Percentiles rank a stretch among this genome's conserved stretches.
phyloP scores from a whole-genome alignment of 2,329 filamentous ascomycete genomes.

The Rhynchosporium secalis region DNA sequence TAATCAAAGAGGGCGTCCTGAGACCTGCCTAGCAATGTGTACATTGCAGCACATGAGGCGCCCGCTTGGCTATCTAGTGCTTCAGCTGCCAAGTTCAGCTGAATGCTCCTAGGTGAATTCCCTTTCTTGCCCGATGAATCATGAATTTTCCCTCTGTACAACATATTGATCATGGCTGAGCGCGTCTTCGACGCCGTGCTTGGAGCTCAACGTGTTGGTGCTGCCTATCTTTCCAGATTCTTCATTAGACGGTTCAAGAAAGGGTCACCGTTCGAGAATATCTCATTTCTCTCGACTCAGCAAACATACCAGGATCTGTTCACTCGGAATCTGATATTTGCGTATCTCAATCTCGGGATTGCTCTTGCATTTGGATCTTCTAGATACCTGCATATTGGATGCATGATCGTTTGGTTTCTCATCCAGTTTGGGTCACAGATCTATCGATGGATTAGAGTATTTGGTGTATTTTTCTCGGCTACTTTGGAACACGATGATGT shows the following conservation, averaged over 20 bases:
- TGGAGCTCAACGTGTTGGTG: too few relatives aligned
- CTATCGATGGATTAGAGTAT: background rate
- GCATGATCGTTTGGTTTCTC: background rate
- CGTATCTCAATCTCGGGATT: background rate
- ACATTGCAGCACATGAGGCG: too few relatives aligned
- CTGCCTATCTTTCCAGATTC: slow-evolving; percentile 1
- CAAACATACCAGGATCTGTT: background rate
- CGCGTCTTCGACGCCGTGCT: too few relatives aligned
- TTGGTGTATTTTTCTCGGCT: background rate
- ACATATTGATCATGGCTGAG: too few relatives aligned
- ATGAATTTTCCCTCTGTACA: too few relatives aligned
- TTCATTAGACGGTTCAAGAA: background rate
- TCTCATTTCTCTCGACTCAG: slow-evolving; percentile 6
- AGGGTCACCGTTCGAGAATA: background rate
- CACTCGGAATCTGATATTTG: background rate
- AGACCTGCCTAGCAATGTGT: too few relatives aligned
- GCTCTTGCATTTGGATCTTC: background rate
- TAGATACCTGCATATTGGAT: background rate
- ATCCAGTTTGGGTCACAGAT: background rate
- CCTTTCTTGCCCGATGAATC: too few relatives aligned
- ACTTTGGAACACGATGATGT: background rate
- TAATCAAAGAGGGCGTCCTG: too few relatives aligned
- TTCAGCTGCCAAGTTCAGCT: too few relatives aligned
- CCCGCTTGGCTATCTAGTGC: too few relatives aligned
- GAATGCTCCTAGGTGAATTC: too few relatives aligned